These are phyloP conservation scores for Podospora bellae-mahoneyi DNA, from an alignment of 495 filamentous ascomycete genomes.

Conservation along the genomic window DNA sequence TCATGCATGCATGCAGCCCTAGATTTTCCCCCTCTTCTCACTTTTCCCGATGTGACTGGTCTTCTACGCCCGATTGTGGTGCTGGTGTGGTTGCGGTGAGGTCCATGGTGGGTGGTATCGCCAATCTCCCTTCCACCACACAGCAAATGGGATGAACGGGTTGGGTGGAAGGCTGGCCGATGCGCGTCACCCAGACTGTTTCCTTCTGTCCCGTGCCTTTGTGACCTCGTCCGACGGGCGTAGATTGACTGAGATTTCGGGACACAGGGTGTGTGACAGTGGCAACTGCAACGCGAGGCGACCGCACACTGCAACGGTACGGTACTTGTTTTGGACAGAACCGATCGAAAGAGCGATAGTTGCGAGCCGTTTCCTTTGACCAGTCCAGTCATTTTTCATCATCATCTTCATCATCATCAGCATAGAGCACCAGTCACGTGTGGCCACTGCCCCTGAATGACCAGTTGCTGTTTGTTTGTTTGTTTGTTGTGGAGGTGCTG, in stretches of 20 bases:
- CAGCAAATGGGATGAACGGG: not conserved
- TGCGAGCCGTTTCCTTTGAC: not conserved
- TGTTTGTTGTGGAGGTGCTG: not conserved
- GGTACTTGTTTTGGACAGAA: not conserved
- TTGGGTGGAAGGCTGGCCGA: not conserved
- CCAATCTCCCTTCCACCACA: not conserved
- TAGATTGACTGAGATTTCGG: not conserved
- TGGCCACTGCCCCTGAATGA: not conserved
- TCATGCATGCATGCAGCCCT: not conserved
- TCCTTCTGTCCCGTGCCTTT: not conserved
- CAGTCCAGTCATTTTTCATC: not conserved
- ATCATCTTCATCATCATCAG: not conserved
- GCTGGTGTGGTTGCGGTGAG: not conserved
- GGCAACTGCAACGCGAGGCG: not conserved
- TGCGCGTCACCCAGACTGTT: not conserved
- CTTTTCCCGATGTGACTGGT: not conserved
- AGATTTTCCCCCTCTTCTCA: not conserved
- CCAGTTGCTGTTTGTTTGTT: constrained; percentile 14
- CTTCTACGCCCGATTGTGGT: not conserved
- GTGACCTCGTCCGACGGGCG: not conserved
- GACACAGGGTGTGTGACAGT: not conserved
- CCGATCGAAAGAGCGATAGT: not conserved
- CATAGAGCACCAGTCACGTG: not conserved
- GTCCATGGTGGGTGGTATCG: not conserved
- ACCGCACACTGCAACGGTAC: not conserved